A percentile compares a stretch with the other conserved stretches of the same genome.
Conservation (phyloP, 805 yeast genomes). For the Pichia paraexigua region DNA sequence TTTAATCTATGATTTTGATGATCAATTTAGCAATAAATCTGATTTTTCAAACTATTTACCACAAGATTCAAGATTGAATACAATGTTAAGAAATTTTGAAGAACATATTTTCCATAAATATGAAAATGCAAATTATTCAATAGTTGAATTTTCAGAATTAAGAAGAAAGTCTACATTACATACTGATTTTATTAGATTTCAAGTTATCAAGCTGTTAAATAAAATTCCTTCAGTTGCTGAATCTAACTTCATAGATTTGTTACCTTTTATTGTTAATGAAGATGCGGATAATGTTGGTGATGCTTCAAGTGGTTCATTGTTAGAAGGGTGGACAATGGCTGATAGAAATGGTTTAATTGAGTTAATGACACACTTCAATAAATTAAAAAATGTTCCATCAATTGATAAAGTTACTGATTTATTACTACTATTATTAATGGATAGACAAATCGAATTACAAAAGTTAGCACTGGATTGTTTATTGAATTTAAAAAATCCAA, state of each 20-base stretch:
- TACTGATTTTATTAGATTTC: slow-evolving; percentile 43
- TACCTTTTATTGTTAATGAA: slow-evolving; percentile 46
- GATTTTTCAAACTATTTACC: slow-evolving; percentile 33
- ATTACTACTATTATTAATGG: slow-evolving; percentile 50
- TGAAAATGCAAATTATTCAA: slow-evolving; percentile 27
- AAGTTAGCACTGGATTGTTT: slow-evolving; percentile 64
- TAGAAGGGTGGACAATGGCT: slow-evolving; percentile 24
- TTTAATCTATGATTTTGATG: slow-evolving; percentile 12
- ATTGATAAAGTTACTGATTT: slow-evolving; percentile 47
- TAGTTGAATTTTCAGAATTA: slow-evolving; percentile 31
- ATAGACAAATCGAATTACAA: slow-evolving; percentile 56
- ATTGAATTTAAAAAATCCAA: slow-evolving; percentile 52
- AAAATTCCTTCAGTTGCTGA: slow-evolving; percentile 67
- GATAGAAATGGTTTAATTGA: slow-evolving; percentile 55
- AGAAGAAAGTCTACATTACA: slow-evolving; percentile 31
- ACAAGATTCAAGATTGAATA: slow-evolving; percentile 37
- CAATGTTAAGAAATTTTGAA: slow-evolving; percentile 28
- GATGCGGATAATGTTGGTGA: slow-evolving; percentile 29
- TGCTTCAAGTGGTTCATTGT: slow-evolving; percentile 17
- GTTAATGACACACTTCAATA: slow-evolving; percentile 56
- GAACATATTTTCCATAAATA: slow-evolving; percentile 28
- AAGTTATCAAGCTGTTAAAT: slow-evolving; percentile 49
- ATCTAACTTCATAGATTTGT: slow-evolving; percentile 43
- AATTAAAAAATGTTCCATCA: slow-evolving; percentile 46
- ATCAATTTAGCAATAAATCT: slow-evolving; percentile 1